Conservation (phyloP, 345 rosid species). For the Camelina laxa region DNA sequence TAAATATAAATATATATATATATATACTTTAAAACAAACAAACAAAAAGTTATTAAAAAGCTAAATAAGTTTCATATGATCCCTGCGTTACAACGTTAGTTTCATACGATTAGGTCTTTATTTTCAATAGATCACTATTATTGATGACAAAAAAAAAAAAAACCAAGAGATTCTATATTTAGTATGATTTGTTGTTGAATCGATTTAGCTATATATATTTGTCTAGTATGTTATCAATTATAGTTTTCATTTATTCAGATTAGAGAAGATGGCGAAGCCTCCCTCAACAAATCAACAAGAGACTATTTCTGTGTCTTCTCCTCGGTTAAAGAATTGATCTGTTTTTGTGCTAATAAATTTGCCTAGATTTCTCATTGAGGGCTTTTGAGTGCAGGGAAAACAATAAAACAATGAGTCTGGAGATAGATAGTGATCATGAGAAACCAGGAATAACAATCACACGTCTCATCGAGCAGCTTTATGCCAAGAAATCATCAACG, state of each 20-base stretch:
- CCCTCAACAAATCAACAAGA: constrained; percentile 49
- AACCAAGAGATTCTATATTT: not conserved
- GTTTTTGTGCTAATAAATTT: constrained; percentile 6
- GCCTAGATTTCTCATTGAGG: not conserved
- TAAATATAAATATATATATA: no score
- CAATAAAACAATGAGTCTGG: constrained; percentile 46
- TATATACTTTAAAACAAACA: no score
- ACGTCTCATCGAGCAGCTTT: constrained; percentile 76
- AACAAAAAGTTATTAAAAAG: no score
- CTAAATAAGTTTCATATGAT: no score
- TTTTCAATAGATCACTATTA: no score
- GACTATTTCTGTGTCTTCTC: constrained; percentile 16
- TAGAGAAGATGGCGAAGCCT: constrained; percentile 67
- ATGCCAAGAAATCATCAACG: constrained; percentile 62
- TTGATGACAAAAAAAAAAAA: no score
- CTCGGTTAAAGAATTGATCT: constrained; percentile 18
- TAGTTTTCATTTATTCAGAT: constrained; percentile 5
- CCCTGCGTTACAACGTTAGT: no score
- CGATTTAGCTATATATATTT: not conserved
- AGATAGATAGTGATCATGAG: constrained; percentile 57
- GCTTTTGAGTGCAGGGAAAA: constrained; percentile 51
- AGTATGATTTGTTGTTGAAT: not conserved
- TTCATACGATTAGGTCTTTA: no score
- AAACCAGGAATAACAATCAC: constrained; percentile 67
- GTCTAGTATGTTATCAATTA: not conserved